A percentile compares a stretch with the other conserved stretches of the same genome.
Conservation (phyloP, 1,139 yeast species). For the Pichia sp. region DNA sequence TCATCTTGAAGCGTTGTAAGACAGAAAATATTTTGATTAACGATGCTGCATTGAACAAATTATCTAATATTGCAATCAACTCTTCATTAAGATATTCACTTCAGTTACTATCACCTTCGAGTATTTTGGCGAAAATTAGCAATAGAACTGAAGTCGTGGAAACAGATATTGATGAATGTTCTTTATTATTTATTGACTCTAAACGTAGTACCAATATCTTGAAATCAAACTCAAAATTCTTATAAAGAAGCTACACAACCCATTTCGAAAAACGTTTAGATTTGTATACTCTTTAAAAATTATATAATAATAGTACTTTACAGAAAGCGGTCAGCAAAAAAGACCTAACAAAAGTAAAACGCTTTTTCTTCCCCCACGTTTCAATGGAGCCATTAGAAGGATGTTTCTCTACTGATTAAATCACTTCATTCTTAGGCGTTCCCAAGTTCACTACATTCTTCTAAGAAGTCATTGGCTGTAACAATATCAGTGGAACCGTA, state of each 20-base stretch:
- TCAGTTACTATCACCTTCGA: conserved; percentile 87
- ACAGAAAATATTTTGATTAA: conserved; percentile 63
- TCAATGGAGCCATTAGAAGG: no score
- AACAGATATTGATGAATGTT: conserved; percentile 81
- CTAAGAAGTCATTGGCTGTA: conserved; percentile 68
- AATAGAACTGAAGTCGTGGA: conserved; percentile 64
- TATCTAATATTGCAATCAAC: conserved; percentile 62
- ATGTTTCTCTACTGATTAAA: no score
- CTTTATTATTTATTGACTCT: conserved; percentile 78
- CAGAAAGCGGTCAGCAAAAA: not conserved
- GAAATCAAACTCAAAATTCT: conserved; percentile 37
- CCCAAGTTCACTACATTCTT: conserved; percentile 53
- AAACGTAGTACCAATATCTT: conserved; percentile 75
- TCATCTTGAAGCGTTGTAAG: conserved; percentile 71
- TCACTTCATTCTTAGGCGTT: not conserved
- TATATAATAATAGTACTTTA: not conserved
- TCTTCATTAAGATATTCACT: conserved; percentile 87
- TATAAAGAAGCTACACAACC: conserved; percentile 9
- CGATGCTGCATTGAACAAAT: conserved; percentile 59
- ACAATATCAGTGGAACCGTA: conserved; percentile 84
- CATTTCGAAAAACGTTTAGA: no score
- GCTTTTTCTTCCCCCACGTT: no score
- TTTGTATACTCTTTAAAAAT: not conserved
- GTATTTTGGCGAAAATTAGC: conserved; percentile 65
- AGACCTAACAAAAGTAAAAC: no score